These are phyloP conservation scores for Chamaecrista fasciculata DNA, from an alignment of 306 rosid genomes.

Conservation along the genomic window DNA sequence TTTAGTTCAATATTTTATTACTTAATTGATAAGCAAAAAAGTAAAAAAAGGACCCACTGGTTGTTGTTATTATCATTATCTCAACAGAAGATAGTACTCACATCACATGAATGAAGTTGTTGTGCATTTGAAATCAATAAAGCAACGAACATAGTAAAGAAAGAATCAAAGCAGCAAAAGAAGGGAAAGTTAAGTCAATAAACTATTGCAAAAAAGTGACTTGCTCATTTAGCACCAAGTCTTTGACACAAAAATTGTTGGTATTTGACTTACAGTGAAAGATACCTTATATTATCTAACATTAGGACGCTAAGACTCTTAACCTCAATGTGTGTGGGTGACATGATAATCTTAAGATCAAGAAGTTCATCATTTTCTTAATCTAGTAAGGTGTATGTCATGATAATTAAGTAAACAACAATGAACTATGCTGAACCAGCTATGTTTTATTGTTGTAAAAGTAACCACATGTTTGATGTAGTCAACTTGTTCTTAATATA, in stretches of 20 bases:
- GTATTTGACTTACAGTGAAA: neutral
- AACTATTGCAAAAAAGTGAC: neutral
- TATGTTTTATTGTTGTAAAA: no score
- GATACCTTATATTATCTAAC: neutral
- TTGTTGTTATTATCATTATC: neutral
- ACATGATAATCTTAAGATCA: neutral
- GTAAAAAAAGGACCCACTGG: neutral
- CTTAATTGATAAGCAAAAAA: constrained; percentile 4
- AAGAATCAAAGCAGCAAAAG: neutral
- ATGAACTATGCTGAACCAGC: neutral
- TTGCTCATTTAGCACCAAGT: neutral
- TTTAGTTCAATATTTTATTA: constrained; percentile 16
- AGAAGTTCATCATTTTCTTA: neutral
- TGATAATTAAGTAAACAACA: neutral
- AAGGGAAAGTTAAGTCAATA: neutral
- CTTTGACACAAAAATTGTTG: neutral
- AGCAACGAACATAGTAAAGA: neutral
- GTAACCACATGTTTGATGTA: no score
- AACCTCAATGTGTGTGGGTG: neutral
- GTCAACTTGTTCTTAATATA: neutral
- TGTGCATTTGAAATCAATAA: neutral
- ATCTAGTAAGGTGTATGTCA: neutral
- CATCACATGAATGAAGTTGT: neutral
- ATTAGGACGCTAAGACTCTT: neutral
- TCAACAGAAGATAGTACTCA: neutral